These are phyloP conservation scores for Geoglossum glabrum DNA, from an alignment of 495 filamentous ascomycete species.

Conservation along the genomic window DNA sequence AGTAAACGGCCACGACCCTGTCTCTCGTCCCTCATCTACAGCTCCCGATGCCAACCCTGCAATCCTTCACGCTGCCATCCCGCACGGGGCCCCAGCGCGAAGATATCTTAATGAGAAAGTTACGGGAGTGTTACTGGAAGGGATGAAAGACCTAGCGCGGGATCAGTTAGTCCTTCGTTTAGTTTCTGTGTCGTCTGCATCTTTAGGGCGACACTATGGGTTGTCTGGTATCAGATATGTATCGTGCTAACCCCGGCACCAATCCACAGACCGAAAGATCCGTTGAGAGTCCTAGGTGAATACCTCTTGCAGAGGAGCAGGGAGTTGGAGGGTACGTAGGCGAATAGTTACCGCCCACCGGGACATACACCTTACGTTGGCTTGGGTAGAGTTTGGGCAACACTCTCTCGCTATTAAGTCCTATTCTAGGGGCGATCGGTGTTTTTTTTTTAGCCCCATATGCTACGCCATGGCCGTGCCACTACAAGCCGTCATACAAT, in stretches of 20 bases:
- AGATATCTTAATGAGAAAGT: conserved; percentile 82
- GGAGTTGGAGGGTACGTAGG: conserved; percentile 30
- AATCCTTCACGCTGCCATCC: conserved; percentile 17
- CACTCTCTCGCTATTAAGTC: too few relatives aligned
- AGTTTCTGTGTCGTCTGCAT: not conserved
- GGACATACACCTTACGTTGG: not conserved
- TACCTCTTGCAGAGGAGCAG: conserved; percentile 65
- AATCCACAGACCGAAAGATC: conserved; percentile 48
- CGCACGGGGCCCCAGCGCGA: conserved; percentile 68
- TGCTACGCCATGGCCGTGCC: not conserved
- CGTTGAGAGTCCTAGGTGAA: conserved; percentile 67
- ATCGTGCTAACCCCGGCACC: not conserved
- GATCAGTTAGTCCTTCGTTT: conserved; percentile 48
- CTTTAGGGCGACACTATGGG: not conserved
- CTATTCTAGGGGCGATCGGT: not conserved
- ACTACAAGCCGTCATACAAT: not conserved
- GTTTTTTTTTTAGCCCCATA: not conserved
- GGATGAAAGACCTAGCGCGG: conserved; percentile 71
- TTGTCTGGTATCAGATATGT: not conserved
- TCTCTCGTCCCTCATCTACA: conserved; percentile 10
- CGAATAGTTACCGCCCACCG: not conserved
- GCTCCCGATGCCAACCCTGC: conserved; percentile 21
- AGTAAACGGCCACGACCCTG: conserved; percentile 19
- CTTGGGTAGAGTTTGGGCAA: not conserved
- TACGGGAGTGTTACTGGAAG: conserved; percentile 66